Percentiles rank a stretch among this genome's conserved stretches.
Conservation (phyloP, 805 yeast species). For the Saturnispora hagleri region DNA sequence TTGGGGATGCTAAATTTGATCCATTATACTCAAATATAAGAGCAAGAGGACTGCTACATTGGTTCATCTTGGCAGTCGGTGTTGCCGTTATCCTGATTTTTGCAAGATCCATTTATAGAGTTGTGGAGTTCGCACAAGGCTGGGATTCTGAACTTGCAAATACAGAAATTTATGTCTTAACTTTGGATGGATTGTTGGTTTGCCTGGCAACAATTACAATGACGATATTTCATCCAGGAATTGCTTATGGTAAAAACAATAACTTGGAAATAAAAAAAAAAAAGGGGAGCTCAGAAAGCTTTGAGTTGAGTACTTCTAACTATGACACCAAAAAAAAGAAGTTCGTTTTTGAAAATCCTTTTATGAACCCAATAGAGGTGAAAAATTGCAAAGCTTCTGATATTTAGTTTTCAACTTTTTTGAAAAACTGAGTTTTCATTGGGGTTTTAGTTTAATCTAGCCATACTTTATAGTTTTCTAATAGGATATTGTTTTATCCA, state of each 20-base stretch:
- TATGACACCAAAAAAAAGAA: too few species aligned
- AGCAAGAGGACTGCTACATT: conserved; percentile 27
- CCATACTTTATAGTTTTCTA: too few species aligned
- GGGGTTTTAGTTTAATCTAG: too few species aligned
- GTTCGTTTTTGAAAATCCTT: too few species aligned
- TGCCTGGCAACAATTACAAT: conserved; percentile 35
- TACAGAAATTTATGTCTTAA: conserved; percentile 46
- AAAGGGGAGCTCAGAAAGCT: too few species aligned
- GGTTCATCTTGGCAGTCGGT: conserved; percentile 37
- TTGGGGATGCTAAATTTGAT: conserved; percentile 26
- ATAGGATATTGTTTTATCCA: too few species aligned
- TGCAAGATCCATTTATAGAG: conserved; percentile 60
- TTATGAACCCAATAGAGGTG: too few species aligned
- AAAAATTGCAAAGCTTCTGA: too few species aligned
- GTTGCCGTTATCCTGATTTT: conserved; percentile 44
- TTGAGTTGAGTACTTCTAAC: too few species aligned
- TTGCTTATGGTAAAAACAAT: conserved; percentile 28
- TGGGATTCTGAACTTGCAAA: conserved; percentile 57
- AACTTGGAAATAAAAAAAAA: neutral
- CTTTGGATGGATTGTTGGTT: conserved; percentile 56
- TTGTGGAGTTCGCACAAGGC: conserved; percentile 59
- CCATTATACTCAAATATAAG: conserved; percentile 30
- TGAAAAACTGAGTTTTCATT: too few species aligned
- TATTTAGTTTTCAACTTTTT: too few species aligned
- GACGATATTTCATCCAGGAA: conserved; percentile 54